Evolutionary conservation across 108 stramenopile genomes (phyloP).

Genomic region (Phaeodactylum tricornutum): DNA sequence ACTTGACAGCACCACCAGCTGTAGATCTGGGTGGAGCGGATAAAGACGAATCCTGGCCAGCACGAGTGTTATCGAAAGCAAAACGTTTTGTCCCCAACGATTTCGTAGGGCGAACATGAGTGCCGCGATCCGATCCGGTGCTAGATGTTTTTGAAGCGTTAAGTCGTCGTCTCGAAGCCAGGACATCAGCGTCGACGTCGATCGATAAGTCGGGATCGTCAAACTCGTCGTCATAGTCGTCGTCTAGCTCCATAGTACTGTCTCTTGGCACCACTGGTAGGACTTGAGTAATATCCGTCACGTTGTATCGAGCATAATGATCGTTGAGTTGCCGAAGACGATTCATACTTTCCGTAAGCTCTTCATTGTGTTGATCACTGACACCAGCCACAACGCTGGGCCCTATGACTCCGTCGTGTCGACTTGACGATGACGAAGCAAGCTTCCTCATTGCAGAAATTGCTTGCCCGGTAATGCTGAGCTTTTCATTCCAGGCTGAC

Average conservation of each 20-base stretch:
- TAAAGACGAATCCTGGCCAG: neutral
- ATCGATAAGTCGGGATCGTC: slow-evolving; percentile 49
- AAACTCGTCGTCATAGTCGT: slow-evolving; percentile 73
- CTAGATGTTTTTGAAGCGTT: slow-evolving; percentile 23
- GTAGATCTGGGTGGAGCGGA: slow-evolving; percentile 2
- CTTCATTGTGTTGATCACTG: slow-evolving; percentile 58
- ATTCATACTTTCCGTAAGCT: slow-evolving; percentile 70
- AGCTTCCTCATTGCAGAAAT: slow-evolving; percentile 85
- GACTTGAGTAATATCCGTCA: slow-evolving; percentile 47
- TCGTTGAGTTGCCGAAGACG: slow-evolving; percentile 69
- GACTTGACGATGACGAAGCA: slow-evolving; percentile 12
- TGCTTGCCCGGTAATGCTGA: slow-evolving; percentile 72
- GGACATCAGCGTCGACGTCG: slow-evolving; percentile 80
- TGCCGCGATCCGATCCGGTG: slow-evolving; percentile 6
- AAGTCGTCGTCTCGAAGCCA: slow-evolving; percentile 68
- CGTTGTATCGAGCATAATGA: slow-evolving; percentile 62
- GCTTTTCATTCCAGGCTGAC: slow-evolving; percentile 84
- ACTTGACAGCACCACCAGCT: slow-evolving; percentile 72
- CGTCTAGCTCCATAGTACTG: slow-evolving; percentile 28
- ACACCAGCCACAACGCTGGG: slow-evolving; percentile 41
- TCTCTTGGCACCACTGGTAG: slow-evolving; percentile 40
- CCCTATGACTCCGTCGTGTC: slow-evolving; percentile 25
- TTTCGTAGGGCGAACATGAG: slow-evolving; percentile 20
- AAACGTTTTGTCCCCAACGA: slow-evolving; percentile 21
- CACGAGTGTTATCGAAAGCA: neutral